phyloP scores from a whole-genome alignment of 345 rosid genomes.

The thale cress (Arabidopsis thaliana) region TAIR10.1 NC_003074.8:4303001-4303500 shows the following conservation, averaged over 20 bases:
- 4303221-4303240: constrained; percentile 10
- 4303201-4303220: constrained; percentile 5
- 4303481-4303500: neutral
- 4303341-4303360: neutral
- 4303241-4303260: constrained; percentile 37
- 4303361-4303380: neutral
- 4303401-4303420: neutral
- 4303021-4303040: constrained; percentile 59
- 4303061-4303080: constrained; percentile 67
- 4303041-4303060: constrained; percentile 56
- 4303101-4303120: constrained; percentile 59
- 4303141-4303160: constrained; percentile 36
- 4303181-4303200: neutral
- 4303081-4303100: constrained; percentile 72
- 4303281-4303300: neutral
- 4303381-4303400: neutral
- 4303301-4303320: too few species aligned
- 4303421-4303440: neutral
- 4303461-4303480: neutral
- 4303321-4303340: neutral
- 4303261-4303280: neutral
- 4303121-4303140: neutral
- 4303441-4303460: neutral
- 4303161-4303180: constrained; percentile 39
- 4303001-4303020: constrained; percentile 78